Conservation (phyloP, 2,329 filamentous ascomycete species). For the Aspergillus ruber region DNA sequence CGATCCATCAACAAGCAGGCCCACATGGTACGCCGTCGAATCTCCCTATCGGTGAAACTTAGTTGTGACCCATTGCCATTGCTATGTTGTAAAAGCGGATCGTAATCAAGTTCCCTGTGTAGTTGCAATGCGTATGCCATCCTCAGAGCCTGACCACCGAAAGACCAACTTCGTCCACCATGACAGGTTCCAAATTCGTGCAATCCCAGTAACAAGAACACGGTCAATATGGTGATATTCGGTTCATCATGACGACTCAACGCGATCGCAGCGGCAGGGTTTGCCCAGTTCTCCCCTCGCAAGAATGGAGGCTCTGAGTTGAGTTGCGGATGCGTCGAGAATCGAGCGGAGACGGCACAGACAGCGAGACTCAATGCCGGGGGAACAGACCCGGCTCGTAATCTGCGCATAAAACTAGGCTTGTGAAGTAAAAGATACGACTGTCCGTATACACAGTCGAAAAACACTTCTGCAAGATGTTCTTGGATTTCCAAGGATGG, state of each 20-base stretch:
- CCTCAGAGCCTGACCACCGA: conserved; percentile 87
- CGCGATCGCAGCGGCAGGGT: conserved; percentile 78
- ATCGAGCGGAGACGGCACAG: conserved; percentile 90
- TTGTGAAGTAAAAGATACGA: conserved; percentile 93
- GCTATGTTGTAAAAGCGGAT: conserved; percentile 60
- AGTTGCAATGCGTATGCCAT: conserved; percentile 96
- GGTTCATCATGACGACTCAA: conserved; percentile 85
- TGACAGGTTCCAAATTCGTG: conserved; percentile 98
- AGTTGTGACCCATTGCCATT: conserved; percentile 54
- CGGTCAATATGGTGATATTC: conserved; percentile 91
- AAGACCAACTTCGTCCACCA: conserved; percentile 89
- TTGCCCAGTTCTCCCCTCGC: conserved; percentile 86
- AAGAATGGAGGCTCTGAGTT: conserved; percentile 72
- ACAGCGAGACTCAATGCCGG: conserved; percentile 90
- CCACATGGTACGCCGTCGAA: conserved; percentile 93
- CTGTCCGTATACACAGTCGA: conserved; percentile 92
- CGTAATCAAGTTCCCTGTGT: conserved; percentile 82
- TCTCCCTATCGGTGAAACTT: conserved; percentile 89
- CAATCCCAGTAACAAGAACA: conserved; percentile 77
- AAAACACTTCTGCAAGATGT: conserved; percentile 89
- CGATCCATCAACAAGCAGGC: conserved; percentile 96
- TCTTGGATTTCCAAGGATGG: conserved; percentile 85
- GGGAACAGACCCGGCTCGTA: conserved; percentile 68
- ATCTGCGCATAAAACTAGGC: conserved; percentile 87
- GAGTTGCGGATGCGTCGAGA: conserved; percentile 80